Conservation (phyloP, 2,329 filamentous ascomycete genomes). For the Fusarium sp. region DNA sequence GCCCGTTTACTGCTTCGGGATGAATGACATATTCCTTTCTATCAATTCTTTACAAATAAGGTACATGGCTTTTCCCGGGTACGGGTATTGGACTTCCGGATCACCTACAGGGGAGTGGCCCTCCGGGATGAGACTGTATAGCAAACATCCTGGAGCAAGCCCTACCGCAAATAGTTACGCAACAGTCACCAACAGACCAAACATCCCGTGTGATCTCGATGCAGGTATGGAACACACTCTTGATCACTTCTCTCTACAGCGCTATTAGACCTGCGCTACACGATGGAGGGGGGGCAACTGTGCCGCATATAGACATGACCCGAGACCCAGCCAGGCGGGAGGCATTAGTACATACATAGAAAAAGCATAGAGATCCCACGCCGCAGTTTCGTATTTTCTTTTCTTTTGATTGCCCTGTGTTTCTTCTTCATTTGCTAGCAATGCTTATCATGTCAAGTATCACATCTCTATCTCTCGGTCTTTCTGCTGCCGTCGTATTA, state of each 20-base stretch:
- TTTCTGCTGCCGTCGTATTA: conserved; percentile 4
- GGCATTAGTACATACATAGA: background rate
- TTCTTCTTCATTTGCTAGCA: background rate
- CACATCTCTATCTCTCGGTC: background rate
- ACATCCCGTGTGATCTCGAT: too few relatives aligned
- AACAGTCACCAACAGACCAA: too few relatives aligned
- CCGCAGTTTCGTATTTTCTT: background rate
- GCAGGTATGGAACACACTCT: background rate
- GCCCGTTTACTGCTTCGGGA: too few relatives aligned
- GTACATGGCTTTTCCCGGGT: too few relatives aligned
- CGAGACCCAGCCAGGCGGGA: background rate
- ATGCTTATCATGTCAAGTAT: background rate
- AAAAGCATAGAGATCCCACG: background rate
- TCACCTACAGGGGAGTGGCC: too few relatives aligned
- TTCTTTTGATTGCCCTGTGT: too few relatives aligned
- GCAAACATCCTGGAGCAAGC: too few relatives aligned
- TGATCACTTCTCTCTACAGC: background rate
- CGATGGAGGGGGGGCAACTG: background rate
- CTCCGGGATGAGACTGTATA: too few relatives aligned
- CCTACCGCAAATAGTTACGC: too few relatives aligned
- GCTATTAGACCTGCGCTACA: background rate
- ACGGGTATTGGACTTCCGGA: too few relatives aligned
- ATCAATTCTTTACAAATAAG: too few relatives aligned
- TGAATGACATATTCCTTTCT: too few relatives aligned
- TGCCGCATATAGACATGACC: background rate